Conservation (phyloP, 805 yeast species). For the Metschnikowia cerradonensis region DNA sequence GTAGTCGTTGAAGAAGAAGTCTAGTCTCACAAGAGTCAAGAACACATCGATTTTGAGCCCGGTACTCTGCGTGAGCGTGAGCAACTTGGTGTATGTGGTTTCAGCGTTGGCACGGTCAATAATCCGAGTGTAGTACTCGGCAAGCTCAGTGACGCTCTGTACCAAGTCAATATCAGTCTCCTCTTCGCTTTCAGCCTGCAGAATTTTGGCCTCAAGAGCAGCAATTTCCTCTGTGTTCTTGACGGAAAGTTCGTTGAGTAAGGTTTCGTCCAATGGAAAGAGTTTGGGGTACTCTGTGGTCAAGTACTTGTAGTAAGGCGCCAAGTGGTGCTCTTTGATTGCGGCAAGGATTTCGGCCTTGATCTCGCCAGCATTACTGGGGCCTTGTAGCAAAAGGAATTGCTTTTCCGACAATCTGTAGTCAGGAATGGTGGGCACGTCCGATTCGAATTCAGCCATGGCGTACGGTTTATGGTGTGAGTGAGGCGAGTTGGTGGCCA, state of each 20-base stretch:
- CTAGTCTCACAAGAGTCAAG: conserved; percentile 78
- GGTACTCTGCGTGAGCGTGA: conserved; percentile 75
- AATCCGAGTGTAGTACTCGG: conserved; percentile 81
- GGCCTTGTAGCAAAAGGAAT: conserved; percentile 49
- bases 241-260: conserved; percentile 48
- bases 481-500: conserved; percentile 5
- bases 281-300: conserved; percentile 28
- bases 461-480: conserved; percentile 1
- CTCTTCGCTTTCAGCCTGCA: conserved; percentile 56
- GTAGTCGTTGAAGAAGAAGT: conserved; percentile 84
- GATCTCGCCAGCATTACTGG: conserved; percentile 30
- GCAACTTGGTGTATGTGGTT: conserved; percentile 63
- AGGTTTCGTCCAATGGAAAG: conserved; percentile 55
- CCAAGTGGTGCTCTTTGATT: conserved; percentile 62
- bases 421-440: conserved; percentile 68
- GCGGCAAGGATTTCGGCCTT: conserved; percentile 44
- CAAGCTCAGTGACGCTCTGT: conserved; percentile 71
- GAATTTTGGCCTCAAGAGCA: conserved; percentile 51
- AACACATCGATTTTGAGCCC: conserved; percentile 88
- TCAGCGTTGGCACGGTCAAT: conserved; percentile 76
- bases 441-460: conserved; percentile 38
- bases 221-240: conserved; percentile 54
- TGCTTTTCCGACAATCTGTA: conserved; percentile 77
- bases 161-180: conserved; percentile 86
- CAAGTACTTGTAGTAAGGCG: conserved; percentile 76